Evolutionary conservation across 331 rosid genomes (phyloP).

Genomic region (Quercus phellos): DNA sequence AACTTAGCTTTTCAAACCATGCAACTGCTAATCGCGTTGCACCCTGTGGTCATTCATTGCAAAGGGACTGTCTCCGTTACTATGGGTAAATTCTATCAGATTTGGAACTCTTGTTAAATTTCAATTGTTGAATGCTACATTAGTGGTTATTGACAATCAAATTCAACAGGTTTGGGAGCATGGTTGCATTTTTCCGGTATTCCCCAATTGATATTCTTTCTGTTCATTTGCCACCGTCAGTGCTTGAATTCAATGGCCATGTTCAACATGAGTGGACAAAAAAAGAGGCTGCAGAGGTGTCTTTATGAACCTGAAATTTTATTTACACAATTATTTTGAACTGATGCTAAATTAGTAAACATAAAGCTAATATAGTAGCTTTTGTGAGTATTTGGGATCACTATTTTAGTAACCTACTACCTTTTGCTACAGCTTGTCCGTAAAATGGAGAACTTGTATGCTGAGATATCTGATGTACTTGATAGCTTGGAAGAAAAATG

Average conservation of each 20-base stretch:
- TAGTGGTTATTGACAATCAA: constrained; percentile 19
- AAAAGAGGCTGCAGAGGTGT: constrained; percentile 82
- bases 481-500: constrained; percentile 58
- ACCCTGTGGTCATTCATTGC: constrained; percentile 94
- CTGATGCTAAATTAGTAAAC: constrained; percentile 4
- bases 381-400: constrained; percentile 1
- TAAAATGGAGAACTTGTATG: constrained; percentile 68
- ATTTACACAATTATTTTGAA: constrained; percentile 16
- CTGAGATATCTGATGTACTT: constrained; percentile 66
- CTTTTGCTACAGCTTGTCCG: constrained; percentile 47
- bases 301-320: constrained; percentile 16
- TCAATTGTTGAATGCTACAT: constrained; percentile 13
- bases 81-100: constrained; percentile 60
- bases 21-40: constrained; percentile 99
- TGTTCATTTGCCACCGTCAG: constrained; percentile 79
- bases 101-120: not conserved
- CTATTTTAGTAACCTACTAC: constrained; percentile 12
- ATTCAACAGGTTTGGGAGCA: constrained; percentile 76
- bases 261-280: constrained; percentile 66
- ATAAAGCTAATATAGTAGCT: not conserved
- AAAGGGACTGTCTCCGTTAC: constrained; percentile 94
- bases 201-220: constrained; percentile 83
- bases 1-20: constrained; percentile 95
- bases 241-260: constrained; percentile 68
- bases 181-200: constrained; percentile 90